Conservation (phyloP, 2,329 filamentous ascomycete genomes). For the Rhynchosporium agropyri region DNA sequence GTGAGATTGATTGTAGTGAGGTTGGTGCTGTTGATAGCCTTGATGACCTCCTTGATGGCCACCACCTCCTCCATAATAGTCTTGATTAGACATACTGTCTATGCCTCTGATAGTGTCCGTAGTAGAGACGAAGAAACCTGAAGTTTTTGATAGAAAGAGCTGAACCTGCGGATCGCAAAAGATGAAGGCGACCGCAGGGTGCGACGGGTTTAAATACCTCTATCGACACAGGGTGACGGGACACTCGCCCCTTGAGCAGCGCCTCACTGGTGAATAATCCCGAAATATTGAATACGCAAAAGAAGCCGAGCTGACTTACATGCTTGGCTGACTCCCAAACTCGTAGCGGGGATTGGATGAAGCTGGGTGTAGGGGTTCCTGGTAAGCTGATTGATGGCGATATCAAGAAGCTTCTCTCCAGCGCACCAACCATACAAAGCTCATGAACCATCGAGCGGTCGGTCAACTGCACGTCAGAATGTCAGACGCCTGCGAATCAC, state of each 20-base stretch:
- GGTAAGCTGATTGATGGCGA: neutral
- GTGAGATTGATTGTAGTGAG: constrained; percentile 24
- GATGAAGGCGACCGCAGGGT: constrained; percentile 2
- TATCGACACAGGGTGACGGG: neutral
- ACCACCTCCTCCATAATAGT: constrained; percentile 38
- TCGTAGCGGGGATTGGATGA: constrained; percentile 2
- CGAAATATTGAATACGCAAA: constrained; percentile 1
- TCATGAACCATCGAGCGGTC: neutral
- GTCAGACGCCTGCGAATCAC: constrained; percentile 20
- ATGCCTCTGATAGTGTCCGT: constrained; percentile 6
- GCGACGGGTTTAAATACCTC: constrained; percentile 13
- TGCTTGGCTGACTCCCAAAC: constrained; percentile 6
- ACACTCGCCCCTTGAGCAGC: constrained; percentile 14
- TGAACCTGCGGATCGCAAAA: constrained; percentile 9
- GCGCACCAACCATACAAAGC: constrained; percentile 7
- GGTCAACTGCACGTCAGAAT: neutral
- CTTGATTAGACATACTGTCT: constrained; percentile 36
- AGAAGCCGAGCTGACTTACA: constrained; percentile 18
- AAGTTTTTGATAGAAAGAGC: constrained; percentile 3
- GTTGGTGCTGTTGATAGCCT: constrained; percentile 27
- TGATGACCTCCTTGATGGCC: constrained; percentile 19
- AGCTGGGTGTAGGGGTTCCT: neutral
- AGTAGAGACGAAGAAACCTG: neutral
- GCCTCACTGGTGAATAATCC: constrained; percentile 1
- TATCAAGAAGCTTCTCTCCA: neutral